These are phyloP conservation scores for Clavariopsis aquatica DNA, from an alignment of 495 filamentous ascomycete species.

Conservation along the genomic window DNA sequence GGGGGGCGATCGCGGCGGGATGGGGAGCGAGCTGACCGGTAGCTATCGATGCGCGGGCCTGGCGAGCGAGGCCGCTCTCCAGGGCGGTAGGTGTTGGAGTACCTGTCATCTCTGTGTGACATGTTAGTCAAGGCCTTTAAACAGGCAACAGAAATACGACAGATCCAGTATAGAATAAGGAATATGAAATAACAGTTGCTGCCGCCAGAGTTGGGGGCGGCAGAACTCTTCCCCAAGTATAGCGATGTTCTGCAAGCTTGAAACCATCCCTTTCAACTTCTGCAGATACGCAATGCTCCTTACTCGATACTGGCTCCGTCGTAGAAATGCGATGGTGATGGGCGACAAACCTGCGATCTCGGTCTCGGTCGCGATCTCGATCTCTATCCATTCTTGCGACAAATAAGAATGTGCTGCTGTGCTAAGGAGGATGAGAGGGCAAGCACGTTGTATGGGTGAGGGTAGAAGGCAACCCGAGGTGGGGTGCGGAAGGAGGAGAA, in stretches of 20 bases:
- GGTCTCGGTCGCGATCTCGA: constrained; percentile 35
- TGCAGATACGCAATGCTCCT: no score
- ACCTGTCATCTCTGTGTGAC: constrained; percentile 34
- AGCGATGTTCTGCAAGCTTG: no score
- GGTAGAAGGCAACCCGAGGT: background rate
- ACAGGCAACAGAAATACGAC: background rate
- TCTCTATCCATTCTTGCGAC: constrained; percentile 37
- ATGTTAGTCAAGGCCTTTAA: no score
- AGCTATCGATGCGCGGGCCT: constrained; percentile 41
- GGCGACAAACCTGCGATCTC: constrained; percentile 37
- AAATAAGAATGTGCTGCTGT: background rate
- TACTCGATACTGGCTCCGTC: background rate
- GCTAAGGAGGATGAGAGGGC: background rate
- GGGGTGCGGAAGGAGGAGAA: background rate
- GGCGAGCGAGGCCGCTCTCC: constrained; percentile 30
- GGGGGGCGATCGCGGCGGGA: constrained; percentile 26
- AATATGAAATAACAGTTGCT: no score
- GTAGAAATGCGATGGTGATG: background rate
- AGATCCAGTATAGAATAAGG: no score
- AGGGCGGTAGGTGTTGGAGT: constrained; percentile 37
- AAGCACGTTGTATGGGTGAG: background rate
- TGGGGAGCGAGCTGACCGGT: constrained; percentile 43
- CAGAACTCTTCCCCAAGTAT: no score
- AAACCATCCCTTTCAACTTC: no score
- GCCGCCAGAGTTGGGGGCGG: no score